These are phyloP conservation scores for Neopestalotiopsis sp. DNA, from an alignment of 2,329 filamentous ascomycete genomes.

Conservation along the genomic window DNA sequence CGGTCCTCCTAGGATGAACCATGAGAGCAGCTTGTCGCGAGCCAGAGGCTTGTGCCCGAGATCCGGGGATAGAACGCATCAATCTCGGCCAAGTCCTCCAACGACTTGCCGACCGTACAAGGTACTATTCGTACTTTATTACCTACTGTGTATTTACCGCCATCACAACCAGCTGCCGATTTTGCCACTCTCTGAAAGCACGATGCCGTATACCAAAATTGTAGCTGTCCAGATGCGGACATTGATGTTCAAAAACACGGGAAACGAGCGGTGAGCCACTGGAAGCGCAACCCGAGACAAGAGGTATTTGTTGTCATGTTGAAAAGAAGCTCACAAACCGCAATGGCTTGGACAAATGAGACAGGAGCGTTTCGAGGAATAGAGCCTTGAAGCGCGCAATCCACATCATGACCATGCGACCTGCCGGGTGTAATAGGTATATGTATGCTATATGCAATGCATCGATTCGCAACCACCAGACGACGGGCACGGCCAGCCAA, in stretches of 20 bases:
- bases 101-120: background rate
- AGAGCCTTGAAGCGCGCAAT: background rate
- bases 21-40: slow-evolving; percentile 1
- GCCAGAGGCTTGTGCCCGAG: slow-evolving; percentile 3
- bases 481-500: background rate
- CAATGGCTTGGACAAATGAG: background rate
- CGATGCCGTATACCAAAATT: background rate
- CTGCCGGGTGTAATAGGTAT: background rate
- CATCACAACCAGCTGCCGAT: background rate
- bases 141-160: background rate
- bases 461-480: background rate
- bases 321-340: background rate
- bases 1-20: slow-evolving; percentile 7
- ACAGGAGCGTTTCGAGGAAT: background rate
- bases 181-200: background rate
- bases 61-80: slow-evolving; percentile 2
- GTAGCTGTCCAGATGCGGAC: background rate
- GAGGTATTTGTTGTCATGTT: background rate
- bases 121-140: too few relatives aligned
- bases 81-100: background rate
- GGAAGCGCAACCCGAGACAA: background rate
- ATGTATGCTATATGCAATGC: background rate
- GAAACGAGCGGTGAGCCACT: background rate
- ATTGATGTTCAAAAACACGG: background rate
- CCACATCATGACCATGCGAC: background rate